Base-by-base conservation (phyloP, 768 basidiomycete genomes). In the Crepidotus variabilis region DNA sequence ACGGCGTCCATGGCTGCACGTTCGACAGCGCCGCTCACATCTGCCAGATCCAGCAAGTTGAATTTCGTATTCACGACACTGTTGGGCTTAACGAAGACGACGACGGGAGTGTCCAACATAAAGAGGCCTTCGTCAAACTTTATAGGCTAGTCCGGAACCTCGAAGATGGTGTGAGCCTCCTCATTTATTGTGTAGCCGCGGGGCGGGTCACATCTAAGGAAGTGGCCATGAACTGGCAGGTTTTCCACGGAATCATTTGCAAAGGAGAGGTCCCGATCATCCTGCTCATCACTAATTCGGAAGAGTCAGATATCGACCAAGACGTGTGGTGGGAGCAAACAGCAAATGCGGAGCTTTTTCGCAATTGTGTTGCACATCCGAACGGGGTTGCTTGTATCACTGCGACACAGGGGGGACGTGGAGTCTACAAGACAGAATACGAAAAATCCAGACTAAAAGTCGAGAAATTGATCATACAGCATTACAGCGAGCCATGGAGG, bases 31-130 rank as follows among this genome's bases (percentile, higher is more conserved):
- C 18, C 13, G 9, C 32, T 16, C 46, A 55, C 21, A 33, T 47
- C 21, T 45, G 46, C 7, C 46, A 24, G 21, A 34, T 55, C 32
- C 32, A 22, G 1, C 35, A 43, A 18, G 36, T 36, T 22, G 50
- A 23, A 35, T 56, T 49, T 14, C 48, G 55, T 21, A 23, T 56
- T 18, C 50, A 48, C 47, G 55, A 56, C 55, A 56, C 55, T 9
- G 34, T 48, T 2, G 55, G 55, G n/a, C 55, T 56, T 39, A 56
- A 56, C 28, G 55, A 56, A 43, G 55, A 48, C 16, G 48, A 35
- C 13, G 18, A 50, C 35, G 55, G 55, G 34, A 56, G 47, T 5
- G 55, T 56, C 6, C 48, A 36, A 16, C 8, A 36, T 11, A 43
- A 43, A 43, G 39, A 43, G 14, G 3, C 39, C 5, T 11, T 43